Evolutionary conservation across 768 basidiomycete species (phyloP).

Genomic region (Lactifluus hygrophoroides): DNA sequence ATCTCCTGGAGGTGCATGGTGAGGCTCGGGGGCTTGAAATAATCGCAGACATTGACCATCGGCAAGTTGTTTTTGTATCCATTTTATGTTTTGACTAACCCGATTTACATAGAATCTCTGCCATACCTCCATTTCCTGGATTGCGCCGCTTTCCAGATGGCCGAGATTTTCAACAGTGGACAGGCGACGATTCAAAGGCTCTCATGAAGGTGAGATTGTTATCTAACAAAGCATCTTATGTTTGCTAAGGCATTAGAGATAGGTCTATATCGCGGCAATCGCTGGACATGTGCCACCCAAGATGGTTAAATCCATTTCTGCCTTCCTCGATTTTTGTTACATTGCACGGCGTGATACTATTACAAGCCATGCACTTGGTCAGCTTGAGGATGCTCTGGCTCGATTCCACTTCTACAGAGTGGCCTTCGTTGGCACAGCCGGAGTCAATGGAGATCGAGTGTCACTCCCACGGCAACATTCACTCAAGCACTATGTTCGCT

Average conservation of each 20-base stretch:
- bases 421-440: background rate
- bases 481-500: background rate
- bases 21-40: background rate
- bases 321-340: slow-evolving; percentile 6
- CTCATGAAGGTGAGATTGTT: background rate
- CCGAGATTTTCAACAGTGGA: no score
- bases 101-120: background rate
- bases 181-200: background rate
- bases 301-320: background rate
- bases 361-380: background rate
- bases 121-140: slow-evolving; percentile 5
- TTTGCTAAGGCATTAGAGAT: no score
- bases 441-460: slow-evolving; percentile 2
- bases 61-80: background rate
- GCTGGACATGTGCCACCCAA: background rate
- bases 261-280: background rate
- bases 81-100: no score
- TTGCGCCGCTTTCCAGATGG: background rate
- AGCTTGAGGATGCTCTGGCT: background rate
- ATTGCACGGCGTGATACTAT: slow-evolving; percentile 2
- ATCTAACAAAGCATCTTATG: no score
- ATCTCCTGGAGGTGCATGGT: background rate
- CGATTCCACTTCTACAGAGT: background rate
- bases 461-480: slow-evolving; percentile 20
- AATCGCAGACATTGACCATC: background rate